phyloP scores from a whole-genome alignment of 257 asterid species.

The Schizonepeta tenuifolia region DNA sequence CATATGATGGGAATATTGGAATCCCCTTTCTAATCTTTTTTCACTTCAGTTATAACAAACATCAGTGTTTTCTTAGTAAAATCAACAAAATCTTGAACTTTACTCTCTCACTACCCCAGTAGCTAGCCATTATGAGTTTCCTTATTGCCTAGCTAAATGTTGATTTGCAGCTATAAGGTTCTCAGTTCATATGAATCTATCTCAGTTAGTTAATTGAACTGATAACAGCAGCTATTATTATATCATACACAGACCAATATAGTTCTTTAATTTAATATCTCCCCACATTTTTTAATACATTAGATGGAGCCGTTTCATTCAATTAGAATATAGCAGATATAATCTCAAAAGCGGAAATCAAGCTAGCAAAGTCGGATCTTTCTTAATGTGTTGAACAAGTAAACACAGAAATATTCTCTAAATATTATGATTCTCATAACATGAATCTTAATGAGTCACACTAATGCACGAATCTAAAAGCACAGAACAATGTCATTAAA shows the following conservation, averaged over 20 bases:
- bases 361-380: neutral
- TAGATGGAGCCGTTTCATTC: neutral
- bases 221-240: neutral
- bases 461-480: neutral
- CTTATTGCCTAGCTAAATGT: too few species aligned
- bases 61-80: neutral
- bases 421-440: neutral
- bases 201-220: neutral
- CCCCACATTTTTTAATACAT: neutral
- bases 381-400: neutral
- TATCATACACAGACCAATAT: too few species aligned
- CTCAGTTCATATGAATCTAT: conserved; percentile 5
- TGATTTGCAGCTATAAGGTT: conserved; percentile 7
- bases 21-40: neutral
- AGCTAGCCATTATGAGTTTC: too few species aligned
- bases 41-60: neutral
- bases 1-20: neutral
- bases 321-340: neutral
- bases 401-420: neutral
- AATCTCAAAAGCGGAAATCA: conserved; percentile 5
- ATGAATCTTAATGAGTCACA: too few species aligned
- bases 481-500: conserved; percentile 9
- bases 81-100: neutral
- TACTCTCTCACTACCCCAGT: too few species aligned
- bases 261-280: neutral